These are phyloP conservation scores for Starmerella bacillaris DNA, from an alignment of 805 yeast genomes.

Conservation along the genomic window DNA sequence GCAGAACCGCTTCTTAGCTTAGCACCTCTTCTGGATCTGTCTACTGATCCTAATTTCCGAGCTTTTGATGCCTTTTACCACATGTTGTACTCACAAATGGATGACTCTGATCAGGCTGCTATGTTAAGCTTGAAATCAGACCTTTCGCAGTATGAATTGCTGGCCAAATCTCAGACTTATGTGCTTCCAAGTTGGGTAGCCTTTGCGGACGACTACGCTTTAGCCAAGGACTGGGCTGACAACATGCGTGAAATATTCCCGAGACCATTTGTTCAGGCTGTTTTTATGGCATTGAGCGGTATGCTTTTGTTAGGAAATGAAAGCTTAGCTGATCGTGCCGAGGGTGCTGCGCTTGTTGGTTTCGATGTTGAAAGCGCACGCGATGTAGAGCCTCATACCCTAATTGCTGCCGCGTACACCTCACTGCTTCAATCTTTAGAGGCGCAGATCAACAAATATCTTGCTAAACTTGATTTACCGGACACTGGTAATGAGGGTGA, in stretches of 20 bases:
- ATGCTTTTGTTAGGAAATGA: slow-evolving; percentile 25
- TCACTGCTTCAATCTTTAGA: slow-evolving; percentile 22
- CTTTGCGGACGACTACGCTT: slow-evolving; percentile 24
- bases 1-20: slow-evolving; percentile 20
- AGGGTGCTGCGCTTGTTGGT: slow-evolving; percentile 27
- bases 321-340: slow-evolving; percentile 22
- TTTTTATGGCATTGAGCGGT: slow-evolving; percentile 25
- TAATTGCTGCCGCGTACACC: slow-evolving; percentile 22
- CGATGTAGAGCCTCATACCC: slow-evolving; percentile 19
- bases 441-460: slow-evolving; percentile 21
- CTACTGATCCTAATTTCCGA: slow-evolving; percentile 16
- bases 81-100: slow-evolving; percentile 21
- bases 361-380: slow-evolving; percentile 20
- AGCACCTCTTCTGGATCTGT: slow-evolving; percentile 21
- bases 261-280: slow-evolving; percentile 20
- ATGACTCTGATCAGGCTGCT: slow-evolving; percentile 13
- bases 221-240: slow-evolving; percentile 27
- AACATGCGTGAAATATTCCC: slow-evolving; percentile 23
- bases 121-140: slow-evolving; percentile 19
- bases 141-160: slow-evolving; percentile 20
- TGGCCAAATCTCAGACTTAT: slow-evolving; percentile 19
- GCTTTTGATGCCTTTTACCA: slow-evolving; percentile 25
- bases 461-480: slow-evolving; percentile 20
- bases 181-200: slow-evolving; percentile 23
- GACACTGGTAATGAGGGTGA: slow-evolving; percentile 10